phyloP scores from a whole-genome alignment of 169 alveolate species.

The Plasmodium yoelii region DNA sequence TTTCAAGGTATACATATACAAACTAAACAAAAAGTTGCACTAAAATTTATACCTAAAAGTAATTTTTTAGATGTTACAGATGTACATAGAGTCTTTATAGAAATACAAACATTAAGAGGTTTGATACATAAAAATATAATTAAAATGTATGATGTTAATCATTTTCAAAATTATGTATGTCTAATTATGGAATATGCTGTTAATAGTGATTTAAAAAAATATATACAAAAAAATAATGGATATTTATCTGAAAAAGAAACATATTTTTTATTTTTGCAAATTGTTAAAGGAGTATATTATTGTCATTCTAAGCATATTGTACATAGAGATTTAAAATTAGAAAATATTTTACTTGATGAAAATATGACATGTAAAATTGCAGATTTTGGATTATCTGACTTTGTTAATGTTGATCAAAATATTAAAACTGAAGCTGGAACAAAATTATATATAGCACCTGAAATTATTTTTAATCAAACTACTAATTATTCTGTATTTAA shows the following conservation, averaged over 20 bases:
- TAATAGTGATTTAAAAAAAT: conserved; percentile 82
- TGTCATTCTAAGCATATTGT: conserved; percentile 87
- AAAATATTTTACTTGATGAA: conserved; percentile 80
- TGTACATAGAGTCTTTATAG: conserved; percentile 81
- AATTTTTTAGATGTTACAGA: conserved; percentile 77
- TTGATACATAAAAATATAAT: conserved; percentile 80
- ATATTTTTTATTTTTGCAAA: conserved; percentile 80
- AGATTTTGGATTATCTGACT: conserved; percentile 76
- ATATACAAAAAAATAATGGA: conserved; percentile 79
- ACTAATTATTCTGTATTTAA: conserved; percentile 79
- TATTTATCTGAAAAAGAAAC: conserved; percentile 81
- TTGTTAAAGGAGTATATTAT: conserved; percentile 85
- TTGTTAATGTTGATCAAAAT: conserved; percentile 80
- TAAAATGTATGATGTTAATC: conserved; percentile 80
- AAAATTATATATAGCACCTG: conserved; percentile 84
- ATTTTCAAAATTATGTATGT: conserved; percentile 82
- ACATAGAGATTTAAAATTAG: conserved; percentile 85
- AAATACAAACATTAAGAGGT: conserved; percentile 79
- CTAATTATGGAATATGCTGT: conserved; percentile 80
- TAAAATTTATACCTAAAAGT: conserved; percentile 82
- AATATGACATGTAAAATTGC: conserved; percentile 73
- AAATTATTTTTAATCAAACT: conserved; percentile 79
- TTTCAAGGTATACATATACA: conserved; percentile 81
- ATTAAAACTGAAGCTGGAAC: conserved; percentile 84
- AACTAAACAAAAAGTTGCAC: conserved; percentile 83